A percentile compares a stretch with the other conserved stretches of the same genome.
Evolutionary conservation across 2,329 filamentous ascomycete species (phyloP).

Genomic region (Pseudocercospora fuligena): DNA sequence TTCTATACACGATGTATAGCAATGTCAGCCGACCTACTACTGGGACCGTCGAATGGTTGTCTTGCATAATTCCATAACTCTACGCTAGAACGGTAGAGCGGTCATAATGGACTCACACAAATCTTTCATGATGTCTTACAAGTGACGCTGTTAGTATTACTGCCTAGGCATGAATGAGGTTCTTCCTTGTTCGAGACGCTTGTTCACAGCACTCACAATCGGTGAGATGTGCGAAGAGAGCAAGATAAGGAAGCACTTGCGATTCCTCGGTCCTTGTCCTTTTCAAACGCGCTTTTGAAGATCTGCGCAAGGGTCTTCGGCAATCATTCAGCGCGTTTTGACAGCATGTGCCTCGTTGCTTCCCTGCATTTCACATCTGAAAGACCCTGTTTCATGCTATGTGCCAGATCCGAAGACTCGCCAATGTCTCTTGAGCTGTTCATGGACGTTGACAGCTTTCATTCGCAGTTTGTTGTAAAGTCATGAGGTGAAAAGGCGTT

Average conservation of each 20-base stretch:
- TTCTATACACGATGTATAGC: neutral
- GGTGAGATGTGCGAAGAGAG: neutral
- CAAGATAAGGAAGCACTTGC: neutral
- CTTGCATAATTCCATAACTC: no score
- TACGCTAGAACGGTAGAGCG: neutral
- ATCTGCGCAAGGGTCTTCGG: constrained; percentile 6
- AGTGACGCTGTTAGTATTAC: neutral
- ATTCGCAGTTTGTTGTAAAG: neutral
- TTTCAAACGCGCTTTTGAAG: constrained; percentile 4
- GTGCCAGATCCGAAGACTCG: neutral
- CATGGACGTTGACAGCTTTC: neutral
- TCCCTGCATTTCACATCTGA: neutral
- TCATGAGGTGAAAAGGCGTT: neutral
- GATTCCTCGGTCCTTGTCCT: constrained; percentile 2
- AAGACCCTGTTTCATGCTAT: neutral
- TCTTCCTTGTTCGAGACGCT: neutral
- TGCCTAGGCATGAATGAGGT: neutral
- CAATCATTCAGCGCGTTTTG: neutral
- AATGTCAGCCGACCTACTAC: neutral
- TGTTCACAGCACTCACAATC: neutral
- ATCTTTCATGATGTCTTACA: neutral
- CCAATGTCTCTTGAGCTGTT: neutral
- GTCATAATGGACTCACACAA: neutral
- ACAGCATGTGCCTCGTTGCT: neutral
- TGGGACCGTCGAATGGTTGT: neutral